Conservation (phyloP, 345 rosid genomes). For the Leavenworthia alabamica region DNA sequence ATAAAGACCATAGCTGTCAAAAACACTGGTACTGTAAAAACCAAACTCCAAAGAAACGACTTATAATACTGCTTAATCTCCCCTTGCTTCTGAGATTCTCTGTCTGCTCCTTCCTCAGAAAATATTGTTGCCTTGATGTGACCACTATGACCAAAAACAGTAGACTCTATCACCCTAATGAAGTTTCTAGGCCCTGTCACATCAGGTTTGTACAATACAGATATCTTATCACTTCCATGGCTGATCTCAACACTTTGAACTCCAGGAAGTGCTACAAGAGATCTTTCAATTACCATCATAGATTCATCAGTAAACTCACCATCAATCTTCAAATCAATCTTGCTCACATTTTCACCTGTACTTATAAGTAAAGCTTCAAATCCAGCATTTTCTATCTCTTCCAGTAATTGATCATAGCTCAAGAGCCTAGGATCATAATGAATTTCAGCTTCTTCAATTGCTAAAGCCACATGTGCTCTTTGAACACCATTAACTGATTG, state of each 20-base stretch:
- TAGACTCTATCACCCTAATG: conserved; percentile 68
- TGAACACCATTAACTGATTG: conserved; percentile 57
- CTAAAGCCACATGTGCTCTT: conserved; percentile 74
- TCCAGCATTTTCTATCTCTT: conserved; percentile 56
- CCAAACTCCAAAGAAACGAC: conserved; percentile 79
- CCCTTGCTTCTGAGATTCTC: conserved; percentile 46
- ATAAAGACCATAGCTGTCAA: conserved; percentile 74
- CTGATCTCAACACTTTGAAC: conserved; percentile 41
- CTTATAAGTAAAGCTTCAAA: conserved; percentile 69
- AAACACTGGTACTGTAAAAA: conserved; percentile 80
- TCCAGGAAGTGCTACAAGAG: conserved; percentile 87
- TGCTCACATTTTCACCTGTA: conserved; percentile 60
- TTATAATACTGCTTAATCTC: conserved; percentile 60
- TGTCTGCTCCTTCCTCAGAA: conserved; percentile 58
- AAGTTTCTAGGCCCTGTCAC: conserved; percentile 76
- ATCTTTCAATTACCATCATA: conserved; percentile 44
- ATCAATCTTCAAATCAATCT: conserved; percentile 64
- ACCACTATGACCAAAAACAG: conserved; percentile 57
- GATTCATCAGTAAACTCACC: conserved; percentile 50
- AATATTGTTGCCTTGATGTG: conserved; percentile 59
- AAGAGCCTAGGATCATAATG: conserved; percentile 52
- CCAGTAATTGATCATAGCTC: conserved; percentile 35
- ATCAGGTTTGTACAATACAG: conserved; percentile 63
- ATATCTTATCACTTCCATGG: conserved; percentile 34
- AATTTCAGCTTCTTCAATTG: conserved; percentile 83